phyloP scores from a whole-genome alignment of 345 rosid species.

The Bruguiera sexangula region DNA sequence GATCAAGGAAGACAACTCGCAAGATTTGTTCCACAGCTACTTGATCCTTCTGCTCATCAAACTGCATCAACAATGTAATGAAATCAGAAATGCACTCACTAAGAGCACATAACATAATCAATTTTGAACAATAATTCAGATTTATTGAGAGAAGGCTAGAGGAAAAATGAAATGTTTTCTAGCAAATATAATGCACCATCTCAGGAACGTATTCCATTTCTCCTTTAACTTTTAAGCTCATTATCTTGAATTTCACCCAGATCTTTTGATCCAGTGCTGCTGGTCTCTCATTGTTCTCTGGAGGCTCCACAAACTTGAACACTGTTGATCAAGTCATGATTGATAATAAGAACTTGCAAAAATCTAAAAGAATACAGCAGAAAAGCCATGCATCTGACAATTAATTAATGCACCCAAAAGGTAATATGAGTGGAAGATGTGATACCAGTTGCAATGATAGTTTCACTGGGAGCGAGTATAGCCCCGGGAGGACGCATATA shows the following conservation, averaged over 20 bases:
- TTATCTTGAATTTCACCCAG: conserved; percentile 37
- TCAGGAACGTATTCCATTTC: conserved; percentile 34
- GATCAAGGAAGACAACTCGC: conserved; percentile 82
- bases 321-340: conserved; percentile 17
- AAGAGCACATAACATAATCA: neutral
- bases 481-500: conserved; percentile 40
- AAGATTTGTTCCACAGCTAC: conserved; percentile 72
- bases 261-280: conserved; percentile 24
- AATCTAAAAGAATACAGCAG: neutral
- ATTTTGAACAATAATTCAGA: neutral
- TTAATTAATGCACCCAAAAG: neutral
- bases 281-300: conserved; percentile 30
- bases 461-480: conserved; percentile 35
- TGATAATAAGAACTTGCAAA: neutral
- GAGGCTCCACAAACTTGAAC: conserved; percentile 40
- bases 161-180: neutral
- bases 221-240: conserved; percentile 33
- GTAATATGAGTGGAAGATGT: neutral
- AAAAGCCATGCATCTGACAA: neutral
- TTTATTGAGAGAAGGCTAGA: neutral
- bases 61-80: conserved; percentile 40
- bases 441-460: conserved; percentile 36
- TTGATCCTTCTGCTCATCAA: conserved; percentile 93
- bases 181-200: conserved; percentile 19
- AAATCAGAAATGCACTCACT: neutral